phyloP scores from a whole-genome alignment of 2,329 filamentous ascomycete genomes.

The Emericellopsis atlantica region DNA sequence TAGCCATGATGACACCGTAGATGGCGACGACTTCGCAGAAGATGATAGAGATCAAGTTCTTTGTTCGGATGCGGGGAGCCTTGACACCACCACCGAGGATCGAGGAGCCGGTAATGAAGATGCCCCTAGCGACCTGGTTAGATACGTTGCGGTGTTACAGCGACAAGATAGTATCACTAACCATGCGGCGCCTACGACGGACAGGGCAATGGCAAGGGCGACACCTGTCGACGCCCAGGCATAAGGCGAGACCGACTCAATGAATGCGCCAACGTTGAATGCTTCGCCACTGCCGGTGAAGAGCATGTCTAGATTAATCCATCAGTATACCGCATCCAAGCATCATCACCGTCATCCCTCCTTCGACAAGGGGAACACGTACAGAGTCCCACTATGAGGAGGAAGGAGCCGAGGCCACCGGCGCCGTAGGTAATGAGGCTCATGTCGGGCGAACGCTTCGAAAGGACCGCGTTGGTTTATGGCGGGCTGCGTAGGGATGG shows the following conservation, averaged over 20 bases:
- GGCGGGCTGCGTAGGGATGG: background rate
- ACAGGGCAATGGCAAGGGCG: constrained; percentile 86
- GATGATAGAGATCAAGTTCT: constrained; percentile 99
- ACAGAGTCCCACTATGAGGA: constrained; percentile 70
- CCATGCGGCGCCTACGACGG: constrained; percentile 96
- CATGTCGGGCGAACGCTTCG: constrained; percentile 34
- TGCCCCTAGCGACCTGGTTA: constrained; percentile 54
- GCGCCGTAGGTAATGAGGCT: constrained; percentile 54
- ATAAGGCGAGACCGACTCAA: constrained; percentile 88
- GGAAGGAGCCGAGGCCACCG: constrained; percentile 54
- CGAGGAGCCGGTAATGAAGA: constrained; percentile 95
- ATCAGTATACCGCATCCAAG: constrained; percentile 3
- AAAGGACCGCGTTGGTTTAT: background rate
- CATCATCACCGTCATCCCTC: constrained; percentile 2
- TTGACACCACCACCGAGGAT: constrained; percentile 95
- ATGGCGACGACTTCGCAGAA: constrained; percentile 99
- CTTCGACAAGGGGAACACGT: constrained; percentile 21
- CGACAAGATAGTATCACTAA: constrained; percentile 29
- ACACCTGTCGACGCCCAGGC: constrained; percentile 89
- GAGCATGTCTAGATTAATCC: constrained; percentile 67
- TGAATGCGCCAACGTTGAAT: constrained; percentile 93
- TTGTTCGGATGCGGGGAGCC: constrained; percentile 93
- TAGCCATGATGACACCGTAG: constrained; percentile 99
- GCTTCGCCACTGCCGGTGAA: constrained; percentile 92
- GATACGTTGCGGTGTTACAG: background rate